Percentiles rank a stretch among this genome's conserved stretches.
Conservation (phyloP, 23 red algal genomes). For the Agarophyton chilense region DNA sequence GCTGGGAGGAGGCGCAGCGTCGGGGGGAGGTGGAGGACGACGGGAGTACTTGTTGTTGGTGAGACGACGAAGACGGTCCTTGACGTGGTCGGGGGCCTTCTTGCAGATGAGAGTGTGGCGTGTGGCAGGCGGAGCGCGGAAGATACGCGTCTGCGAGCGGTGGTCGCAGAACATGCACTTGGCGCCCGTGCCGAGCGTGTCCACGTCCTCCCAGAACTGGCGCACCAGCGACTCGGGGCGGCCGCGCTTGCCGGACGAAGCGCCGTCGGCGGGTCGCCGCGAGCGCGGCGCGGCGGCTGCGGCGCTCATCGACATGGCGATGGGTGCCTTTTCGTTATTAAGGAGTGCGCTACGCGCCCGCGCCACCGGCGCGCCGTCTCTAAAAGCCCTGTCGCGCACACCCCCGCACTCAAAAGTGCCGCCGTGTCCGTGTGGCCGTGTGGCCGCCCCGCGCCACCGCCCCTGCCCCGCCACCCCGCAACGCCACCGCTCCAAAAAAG, state of each 20-base stretch:
- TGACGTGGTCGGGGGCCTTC: constrained; percentile 53
- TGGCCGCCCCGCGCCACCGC: not conserved
- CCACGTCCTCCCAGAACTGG: constrained; percentile 60
- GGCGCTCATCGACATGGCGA: constrained; percentile 16
- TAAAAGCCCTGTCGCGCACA: too few relatives aligned
- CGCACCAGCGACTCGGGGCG: constrained; percentile 60
- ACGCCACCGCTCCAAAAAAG: not conserved
- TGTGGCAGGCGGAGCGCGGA: constrained; percentile 57
- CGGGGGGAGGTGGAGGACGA: constrained; percentile 14
- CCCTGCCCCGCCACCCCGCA: not conserved
- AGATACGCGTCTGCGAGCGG: constrained; percentile 46
- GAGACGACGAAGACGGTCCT: constrained; percentile 29
- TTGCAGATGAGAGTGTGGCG: constrained; percentile 69
- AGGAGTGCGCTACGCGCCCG: constrained; percentile 1
- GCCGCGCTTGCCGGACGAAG: constrained; percentile 50
- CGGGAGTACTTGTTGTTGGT: constrained; percentile 70
- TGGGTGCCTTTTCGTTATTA: constrained; percentile 29
- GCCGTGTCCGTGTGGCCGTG: not conserved
- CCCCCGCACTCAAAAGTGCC: not conserved
- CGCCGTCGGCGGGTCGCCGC: constrained; percentile 27
- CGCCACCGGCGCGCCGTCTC: not conserved
- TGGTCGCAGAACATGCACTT: constrained; percentile 63
- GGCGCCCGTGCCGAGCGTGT: constrained; percentile 29
- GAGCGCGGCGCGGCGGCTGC: not conserved
- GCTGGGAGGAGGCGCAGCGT: not conserved